Evolutionary conservation across 305 asterid genomes (phyloP).

Genomic region (Caryopteris hybrid): DNA sequence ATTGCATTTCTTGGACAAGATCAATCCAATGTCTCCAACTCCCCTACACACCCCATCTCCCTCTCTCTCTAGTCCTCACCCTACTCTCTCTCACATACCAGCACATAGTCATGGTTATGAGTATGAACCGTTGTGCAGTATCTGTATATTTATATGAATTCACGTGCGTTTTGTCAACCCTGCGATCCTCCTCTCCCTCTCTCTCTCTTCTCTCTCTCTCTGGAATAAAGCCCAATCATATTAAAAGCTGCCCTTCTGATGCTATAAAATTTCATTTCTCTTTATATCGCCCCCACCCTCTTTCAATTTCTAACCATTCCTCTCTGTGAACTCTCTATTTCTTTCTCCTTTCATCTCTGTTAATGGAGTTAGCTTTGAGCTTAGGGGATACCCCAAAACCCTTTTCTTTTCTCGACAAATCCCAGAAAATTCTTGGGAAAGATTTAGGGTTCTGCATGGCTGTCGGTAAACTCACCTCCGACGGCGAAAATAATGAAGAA

Average conservation of each 20-base stretch:
- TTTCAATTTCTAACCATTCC: neutral
- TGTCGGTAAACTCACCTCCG: constrained; percentile 20
- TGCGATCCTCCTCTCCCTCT: too few species aligned
- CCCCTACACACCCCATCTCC: neutral
- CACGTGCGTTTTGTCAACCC: constrained; percentile 68
- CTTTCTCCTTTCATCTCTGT: too few species aligned
- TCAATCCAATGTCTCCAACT: constrained; percentile 14
- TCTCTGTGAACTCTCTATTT: neutral
- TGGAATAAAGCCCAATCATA: constrained; percentile 5
- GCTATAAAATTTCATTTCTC: neutral
- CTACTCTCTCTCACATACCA: neutral
- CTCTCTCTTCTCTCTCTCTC: neutral
- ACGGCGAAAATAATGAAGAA: neutral
- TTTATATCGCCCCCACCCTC: neutral
- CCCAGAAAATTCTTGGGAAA: constrained; percentile 26
- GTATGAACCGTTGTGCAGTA: constrained; percentile 28
- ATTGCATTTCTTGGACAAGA: constrained; percentile 28
- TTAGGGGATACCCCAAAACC: constrained; percentile 67
- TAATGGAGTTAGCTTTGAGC: constrained; percentile 79
- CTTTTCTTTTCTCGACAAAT: constrained; percentile 38
- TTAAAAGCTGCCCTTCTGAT: neutral
- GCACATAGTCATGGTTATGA: constrained; percentile 28
- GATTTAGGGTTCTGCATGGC: constrained; percentile 85
- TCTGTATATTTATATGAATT: constrained; percentile 34
- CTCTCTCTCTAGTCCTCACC: too few species aligned